Evolutionary conservation across 192 early-diverging fungal genomes (phyloP).

Genomic region (Geosiphon pyriformis): DNA sequence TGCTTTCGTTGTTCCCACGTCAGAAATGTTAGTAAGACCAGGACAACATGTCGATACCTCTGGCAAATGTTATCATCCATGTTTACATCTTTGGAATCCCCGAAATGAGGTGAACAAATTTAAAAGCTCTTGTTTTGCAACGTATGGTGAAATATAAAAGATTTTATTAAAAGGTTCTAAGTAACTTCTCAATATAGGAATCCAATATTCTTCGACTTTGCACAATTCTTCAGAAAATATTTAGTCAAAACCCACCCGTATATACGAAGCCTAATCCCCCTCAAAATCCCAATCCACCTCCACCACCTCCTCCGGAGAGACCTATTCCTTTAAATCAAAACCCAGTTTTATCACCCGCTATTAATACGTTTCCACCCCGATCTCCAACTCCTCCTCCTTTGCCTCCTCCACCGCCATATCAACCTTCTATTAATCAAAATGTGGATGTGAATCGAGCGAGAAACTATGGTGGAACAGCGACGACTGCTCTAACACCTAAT

Average conservation of each 20-base stretch:
- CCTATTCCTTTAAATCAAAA: conserved; percentile 27
- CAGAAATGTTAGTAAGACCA: conserved; percentile 76
- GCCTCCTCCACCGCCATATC: conserved; percentile 21
- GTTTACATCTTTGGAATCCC: conserved; percentile 69
- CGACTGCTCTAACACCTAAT: background rate
- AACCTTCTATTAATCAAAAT: conserved; percentile 2
- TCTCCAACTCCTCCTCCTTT: conserved; percentile 26
- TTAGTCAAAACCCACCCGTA: conserved; percentile 74
- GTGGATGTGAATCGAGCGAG: background rate
- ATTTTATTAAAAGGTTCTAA: background rate
- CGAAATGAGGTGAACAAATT: conserved; percentile 39
- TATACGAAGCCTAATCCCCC: conserved; percentile 45
- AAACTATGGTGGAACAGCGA: conserved; percentile 6
- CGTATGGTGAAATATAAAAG: conserved; percentile 37
- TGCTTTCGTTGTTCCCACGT: conserved; percentile 83
- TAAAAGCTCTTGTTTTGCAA: conserved; percentile 29
- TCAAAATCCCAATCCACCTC: conserved; percentile 26
- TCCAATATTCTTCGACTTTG: conserved; percentile 52
- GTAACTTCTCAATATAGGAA: conserved; percentile 6
- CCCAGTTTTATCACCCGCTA: conserved; percentile 29
- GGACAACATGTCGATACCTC: conserved; percentile 79
- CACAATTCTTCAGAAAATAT: conserved; percentile 63
- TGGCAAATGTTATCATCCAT: conserved; percentile 80
- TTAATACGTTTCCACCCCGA: conserved; percentile 27
- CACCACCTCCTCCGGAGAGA: conserved; percentile 31